Base-by-base conservation (phyloP, 192 early-diverging fungal species). In the Helicostylum pulchrum region DNA sequence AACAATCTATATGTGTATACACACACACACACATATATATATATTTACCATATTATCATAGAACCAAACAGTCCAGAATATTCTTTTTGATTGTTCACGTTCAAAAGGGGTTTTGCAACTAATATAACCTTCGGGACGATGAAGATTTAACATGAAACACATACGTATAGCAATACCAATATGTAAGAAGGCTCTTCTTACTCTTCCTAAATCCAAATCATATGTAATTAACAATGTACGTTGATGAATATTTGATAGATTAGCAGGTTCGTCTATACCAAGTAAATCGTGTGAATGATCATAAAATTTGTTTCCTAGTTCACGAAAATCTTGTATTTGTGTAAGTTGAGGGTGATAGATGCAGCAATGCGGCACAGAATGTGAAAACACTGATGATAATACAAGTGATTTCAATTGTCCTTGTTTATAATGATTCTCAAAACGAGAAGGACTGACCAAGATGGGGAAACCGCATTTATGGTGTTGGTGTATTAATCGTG, bases 51-150 rank as follows among this genome's bases (percentile, higher is more conserved):
- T 57, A 1, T 62, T 58, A 26, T 71, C 69, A 54, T 59, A 65
- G 12, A 71, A 58, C 69, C 69, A 71, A 6, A 64, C 62, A 1
- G 56, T 53, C 69, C 69, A 71, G 45, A 71, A 71, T 8, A 65
- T 42, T 0, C 69, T 55, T 53, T 71, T 71, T 15, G 62, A 56
- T 31, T 71, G 69, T 36, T 71, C 69, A 4, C 50, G 48, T 20
- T 58, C 63, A 52, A 53, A 65, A 4, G 49, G 42, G 0, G 63
- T 36, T 3, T 64, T 44, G 23, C 63, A 71, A 26, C 65, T 39
- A 9, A 30, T 7, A 26, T 71, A 71, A 14, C 69, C 69, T 34
- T 58, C 56, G 0, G 48, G 62, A 7, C 53, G n/a, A 60, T 71
- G 69, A 4, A 71, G 30, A 30, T 71, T 56, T 6, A 71, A 47